Conservation (phyloP, 1,139 yeast species). For the Dujonia santamariae region DNA sequence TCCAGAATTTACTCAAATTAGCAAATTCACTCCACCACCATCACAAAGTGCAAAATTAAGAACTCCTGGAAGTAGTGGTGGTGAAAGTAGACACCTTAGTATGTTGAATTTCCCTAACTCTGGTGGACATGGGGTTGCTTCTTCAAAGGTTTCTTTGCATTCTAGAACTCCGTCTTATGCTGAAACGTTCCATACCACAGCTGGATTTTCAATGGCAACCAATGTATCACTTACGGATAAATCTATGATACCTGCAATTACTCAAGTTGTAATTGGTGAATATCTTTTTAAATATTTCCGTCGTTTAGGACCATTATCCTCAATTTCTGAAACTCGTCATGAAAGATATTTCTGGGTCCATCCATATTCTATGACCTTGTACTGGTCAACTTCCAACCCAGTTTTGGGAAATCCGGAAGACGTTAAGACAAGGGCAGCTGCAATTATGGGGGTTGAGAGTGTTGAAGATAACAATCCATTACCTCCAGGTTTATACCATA, state of each 20-base stretch:
- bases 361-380: constrained; percentile 86
- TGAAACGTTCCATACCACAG: constrained; percentile 34
- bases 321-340: constrained; percentile 78
- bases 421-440: constrained; percentile 72
- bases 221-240: constrained; percentile 69
- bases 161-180: constrained; percentile 24
- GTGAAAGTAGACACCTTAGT: constrained; percentile 3
- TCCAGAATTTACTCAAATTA: constrained; percentile 13
- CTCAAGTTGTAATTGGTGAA: constrained; percentile 93
- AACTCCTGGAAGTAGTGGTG: constrained; percentile 11
- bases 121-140: constrained; percentile 9
- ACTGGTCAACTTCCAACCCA: constrained; percentile 87
- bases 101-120: constrained; percentile 17
- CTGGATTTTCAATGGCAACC: constrained; percentile 58
- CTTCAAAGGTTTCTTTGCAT: constrained; percentile 32
- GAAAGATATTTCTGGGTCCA: constrained; percentile 96
- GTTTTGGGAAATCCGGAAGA: constrained; percentile 66
- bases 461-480: constrained; percentile 83
- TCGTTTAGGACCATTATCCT: constrained; percentile 68
- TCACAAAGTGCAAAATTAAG: constrained; percentile 14
- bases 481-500: constrained; percentile 87
- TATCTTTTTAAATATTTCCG: constrained; percentile 84
- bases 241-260: constrained; percentile 80
- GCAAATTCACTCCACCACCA: constrained; percentile 20
- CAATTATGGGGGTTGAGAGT: constrained; percentile 75